These are phyloP conservation scores for Endotrypanum monterogeii DNA, from an alignment of 208 protist genomes.

Conservation along the genomic window DNA sequence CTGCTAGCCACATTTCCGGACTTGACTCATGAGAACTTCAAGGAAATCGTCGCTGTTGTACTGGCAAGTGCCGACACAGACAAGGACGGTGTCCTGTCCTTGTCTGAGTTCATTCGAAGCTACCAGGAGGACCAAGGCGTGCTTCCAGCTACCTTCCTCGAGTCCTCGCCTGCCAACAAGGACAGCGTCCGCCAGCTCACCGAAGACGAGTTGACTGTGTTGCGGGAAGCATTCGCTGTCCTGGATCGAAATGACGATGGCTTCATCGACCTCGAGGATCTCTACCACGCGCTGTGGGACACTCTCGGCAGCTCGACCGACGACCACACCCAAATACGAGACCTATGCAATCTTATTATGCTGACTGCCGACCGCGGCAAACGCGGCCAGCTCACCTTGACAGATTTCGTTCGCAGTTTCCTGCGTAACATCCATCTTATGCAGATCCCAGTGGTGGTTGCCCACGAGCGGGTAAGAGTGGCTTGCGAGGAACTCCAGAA, in stretches of 20 bases:
- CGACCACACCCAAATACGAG: slow-evolving; percentile 66
- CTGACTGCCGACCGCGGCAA: slow-evolving; percentile 62
- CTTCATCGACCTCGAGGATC: slow-evolving; percentile 60
- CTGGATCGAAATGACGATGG: slow-evolving; percentile 83
- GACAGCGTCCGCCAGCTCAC: slow-evolving; percentile 44
- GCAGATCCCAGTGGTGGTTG: slow-evolving; percentile 55
- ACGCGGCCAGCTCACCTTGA: slow-evolving; percentile 48
- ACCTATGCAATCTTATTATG: slow-evolving; percentile 82
- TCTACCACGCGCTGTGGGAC: slow-evolving; percentile 73
- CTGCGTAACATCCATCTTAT: slow-evolving; percentile 55
- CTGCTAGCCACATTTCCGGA: slow-evolving; percentile 65
- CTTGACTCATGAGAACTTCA: slow-evolving; percentile 58
- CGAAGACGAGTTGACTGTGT: slow-evolving; percentile 59
- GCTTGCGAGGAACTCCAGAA: slow-evolving; percentile 52
- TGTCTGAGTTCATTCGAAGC: slow-evolving; percentile 87
- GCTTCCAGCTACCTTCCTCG: slow-evolving; percentile 78
- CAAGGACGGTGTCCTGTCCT: slow-evolving; percentile 63
- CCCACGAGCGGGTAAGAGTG: slow-evolving; percentile 54
- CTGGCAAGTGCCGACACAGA: slow-evolving; percentile 76
- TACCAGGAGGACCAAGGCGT: slow-evolving; percentile 89
- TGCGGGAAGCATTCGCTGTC: slow-evolving; percentile 70
- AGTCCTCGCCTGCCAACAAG: slow-evolving; percentile 11
- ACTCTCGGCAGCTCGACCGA: slow-evolving; percentile 36
- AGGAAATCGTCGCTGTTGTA: slow-evolving; percentile 75
- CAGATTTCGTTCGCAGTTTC: slow-evolving; percentile 69